Evolutionary conservation across 2,329 filamentous ascomycete genomes (phyloP), one percentile per base, ranked within the genome.

Genomic region (Talaromyces pinophilus): DNA sequence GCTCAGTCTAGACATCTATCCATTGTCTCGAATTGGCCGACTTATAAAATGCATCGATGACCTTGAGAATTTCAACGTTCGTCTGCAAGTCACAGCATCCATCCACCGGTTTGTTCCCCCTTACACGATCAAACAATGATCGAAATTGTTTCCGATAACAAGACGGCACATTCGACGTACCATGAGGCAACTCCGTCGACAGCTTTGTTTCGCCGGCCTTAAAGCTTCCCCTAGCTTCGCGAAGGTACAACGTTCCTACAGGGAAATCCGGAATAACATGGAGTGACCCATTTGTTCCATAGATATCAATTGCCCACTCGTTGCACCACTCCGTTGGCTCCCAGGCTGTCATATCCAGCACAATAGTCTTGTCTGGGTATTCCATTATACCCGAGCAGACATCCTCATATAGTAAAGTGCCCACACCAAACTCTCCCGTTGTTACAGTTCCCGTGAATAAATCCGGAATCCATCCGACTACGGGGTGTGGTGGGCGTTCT

Each of bases 311-410:
- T 42, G 68, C 68, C 68, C 68, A 70, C 44, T 70, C 68, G 38
- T 70, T 70, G 52, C 68, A 70, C 68, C 68, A 70, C 57, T 70
- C 67, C 8, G 68, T 70, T 2, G 68, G 66, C 33, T 70, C 69
- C 69, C 69, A 70, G 11, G 69, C 69, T 19, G 69, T 68, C 62
- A 70, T 67, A 40, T 70, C 69, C 7, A 70, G 44, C 19, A 67
- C 64, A n/a, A 70, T 64, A 2, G 64, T 70, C 50, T 69, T 69
- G 22, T 69, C 63, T 2, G 64, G 59, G 46, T 70, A 70, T 25
- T 70, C 69, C 65, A 70, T 67, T 10, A 70, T 70, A 2, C 66
- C 69, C 2, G 68, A 70, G 35, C 66, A 68, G 17, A 70, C 61
- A 61, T 70, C 69, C 42, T 70, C 69, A 28, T 70, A 69, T 10